Evolutionary conservation across 1,139 yeast genomes (phyloP).

Genomic region (Yamadazyma taylorii): DNA sequence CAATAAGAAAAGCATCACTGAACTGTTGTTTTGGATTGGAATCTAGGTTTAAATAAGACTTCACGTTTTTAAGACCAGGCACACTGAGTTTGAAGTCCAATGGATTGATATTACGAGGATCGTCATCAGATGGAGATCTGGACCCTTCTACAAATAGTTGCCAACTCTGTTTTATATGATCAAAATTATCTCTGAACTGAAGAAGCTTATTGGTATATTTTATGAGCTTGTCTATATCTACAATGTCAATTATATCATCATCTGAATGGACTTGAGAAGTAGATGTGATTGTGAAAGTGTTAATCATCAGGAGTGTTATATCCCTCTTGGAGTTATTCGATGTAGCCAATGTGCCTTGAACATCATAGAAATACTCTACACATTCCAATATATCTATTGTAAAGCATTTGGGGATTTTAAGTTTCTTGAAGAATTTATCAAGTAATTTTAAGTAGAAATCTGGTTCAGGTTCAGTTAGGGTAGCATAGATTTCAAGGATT

Average conservation of each 20-base stretch:
- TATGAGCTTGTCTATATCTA: conserved; percentile 44
- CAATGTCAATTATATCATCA: conserved; percentile 34
- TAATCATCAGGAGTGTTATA: conserved; percentile 27
- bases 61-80: conserved; percentile 34
- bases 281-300: conserved; percentile 32
- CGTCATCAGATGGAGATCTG: too few species aligned
- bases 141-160: conserved; percentile 29
- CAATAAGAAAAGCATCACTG: conserved; percentile 40
- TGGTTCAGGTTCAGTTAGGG: conserved; percentile 22
- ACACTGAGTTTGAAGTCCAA: conserved; percentile 25
- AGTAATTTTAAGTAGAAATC: conserved; percentile 34
- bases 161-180: conserved; percentile 37
- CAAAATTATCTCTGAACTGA: conserved; percentile 34
- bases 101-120: too few species aligned
- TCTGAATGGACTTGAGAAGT: conserved; percentile 19
- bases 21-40: conserved; percentile 16
- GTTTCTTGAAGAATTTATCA: conserved; percentile 22
- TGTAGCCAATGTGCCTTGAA: conserved; percentile 9
- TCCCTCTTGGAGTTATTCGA: conserved; percentile 19
- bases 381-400: conserved; percentile 32
- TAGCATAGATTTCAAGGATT: conserved; percentile 30
- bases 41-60: conserved; percentile 29
- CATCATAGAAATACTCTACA: conserved; percentile 36
- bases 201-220: conserved; percentile 27
- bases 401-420: conserved; percentile 35